Evolutionary conservation across 2,329 filamentous ascomycete genomes (phyloP), one percentile per base, ranked within the genome.

Genomic region (Botryotinia globosa): DNA sequence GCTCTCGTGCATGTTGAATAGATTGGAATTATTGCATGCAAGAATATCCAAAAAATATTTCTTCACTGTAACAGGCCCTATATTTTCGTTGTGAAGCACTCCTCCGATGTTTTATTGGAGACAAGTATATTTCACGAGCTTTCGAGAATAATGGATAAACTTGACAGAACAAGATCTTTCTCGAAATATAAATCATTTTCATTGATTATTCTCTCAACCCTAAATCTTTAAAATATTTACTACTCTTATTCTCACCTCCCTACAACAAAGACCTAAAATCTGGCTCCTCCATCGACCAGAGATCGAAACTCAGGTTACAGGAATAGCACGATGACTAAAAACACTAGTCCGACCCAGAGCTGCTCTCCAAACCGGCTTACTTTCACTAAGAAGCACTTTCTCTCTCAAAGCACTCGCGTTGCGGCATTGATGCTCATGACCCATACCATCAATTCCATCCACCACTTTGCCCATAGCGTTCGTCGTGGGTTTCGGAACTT

Each of bases 261-360:
- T 12, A 5, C 22, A 62, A n/a, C 1, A 42, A 2, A 62, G 14
- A 39, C 16, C 14, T 6, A 42, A 2, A n/a, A n/a, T 14, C 6
- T 37, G 22, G 12, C 22, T n/a, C 22, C 58, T 61, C 16, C 25
- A n/a, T 62, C 6, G 3, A n/a, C 59, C 7, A 25, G 2, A 18
- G 12, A 9, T 61, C 20, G 5, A 61, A 25, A n/a, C 6, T 61
- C 34, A 61, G 22, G 58, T 61, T 39, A 61, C 58, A 1, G 58
- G 58, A n/a, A 61, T 61, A n/a, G 59, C 59, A 22, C 37, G 59
- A 42, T 62, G 59, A 42, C 59, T 62, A 18, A 62, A 62, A 14
- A 62, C 59, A 62, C 59, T 62, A 10, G 59, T 62, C 34, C 59
- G 34, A n/a, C 59, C 59, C 39, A 62, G 59, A 16, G 59, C 59